Conservation (phyloP, 305 asterid genomes). For the Rubia tinctorum region DNA sequence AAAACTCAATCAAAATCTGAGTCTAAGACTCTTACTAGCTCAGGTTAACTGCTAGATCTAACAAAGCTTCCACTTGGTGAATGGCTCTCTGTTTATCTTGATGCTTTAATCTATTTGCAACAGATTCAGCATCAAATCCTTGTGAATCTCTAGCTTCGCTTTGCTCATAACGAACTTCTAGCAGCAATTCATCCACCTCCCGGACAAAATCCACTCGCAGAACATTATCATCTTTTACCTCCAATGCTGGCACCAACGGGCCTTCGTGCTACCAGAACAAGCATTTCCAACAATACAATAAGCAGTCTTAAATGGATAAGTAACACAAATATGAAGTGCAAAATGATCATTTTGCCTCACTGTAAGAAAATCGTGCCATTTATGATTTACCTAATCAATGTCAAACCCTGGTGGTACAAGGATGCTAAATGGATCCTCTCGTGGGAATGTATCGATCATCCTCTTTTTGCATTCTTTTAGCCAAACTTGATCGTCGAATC, state of each 20-base stretch:
- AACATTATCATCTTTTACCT: constrained; percentile 57
- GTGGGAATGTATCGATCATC: constrained; percentile 81
- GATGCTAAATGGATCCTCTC: constrained; percentile 94
- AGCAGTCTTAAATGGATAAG: not conserved
- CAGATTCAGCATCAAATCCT: constrained; percentile 73
- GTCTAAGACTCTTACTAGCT: constrained; percentile 42
- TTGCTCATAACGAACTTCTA: constrained; percentile 59
- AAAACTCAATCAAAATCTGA: not conserved
- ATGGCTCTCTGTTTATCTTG: constrained; percentile 89
- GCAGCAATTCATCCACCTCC: constrained; percentile 70
- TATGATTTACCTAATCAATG: constrained; percentile 62
- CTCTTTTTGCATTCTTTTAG: constrained; percentile 75
- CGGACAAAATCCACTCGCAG: constrained; percentile 83
- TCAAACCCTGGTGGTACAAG: constrained; percentile 89
- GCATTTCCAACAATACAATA: not conserved
- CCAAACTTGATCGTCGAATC: constrained; percentile 82
- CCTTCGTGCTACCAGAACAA: constrained; percentile 62
- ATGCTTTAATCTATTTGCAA: constrained; percentile 68
- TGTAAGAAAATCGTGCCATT: not conserved
- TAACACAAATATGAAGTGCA: too few relatives aligned
- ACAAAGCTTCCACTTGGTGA: constrained; percentile 63
- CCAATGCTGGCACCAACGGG: constrained; percentile 57
- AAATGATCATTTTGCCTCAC: not conserved
- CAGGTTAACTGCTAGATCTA: constrained; percentile 77
- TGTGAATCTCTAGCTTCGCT: constrained; percentile 33